Conservation (phyloP, 495 filamentous ascomycete genomes). For the Talaromyces liani region DNA sequence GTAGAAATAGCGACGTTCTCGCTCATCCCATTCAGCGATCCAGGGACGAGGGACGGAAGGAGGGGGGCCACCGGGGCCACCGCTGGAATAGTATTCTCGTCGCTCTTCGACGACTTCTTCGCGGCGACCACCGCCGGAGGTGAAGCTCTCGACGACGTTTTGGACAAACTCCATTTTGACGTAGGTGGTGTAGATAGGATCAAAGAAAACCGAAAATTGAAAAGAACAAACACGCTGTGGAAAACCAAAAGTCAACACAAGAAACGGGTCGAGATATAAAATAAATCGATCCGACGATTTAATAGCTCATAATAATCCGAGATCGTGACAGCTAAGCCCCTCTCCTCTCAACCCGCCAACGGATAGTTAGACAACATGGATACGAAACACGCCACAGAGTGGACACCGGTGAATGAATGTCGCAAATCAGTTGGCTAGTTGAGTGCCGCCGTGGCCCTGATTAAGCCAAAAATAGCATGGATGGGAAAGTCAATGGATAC, state of each 20-base stretch:
- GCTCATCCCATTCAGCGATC: constrained; percentile 45
- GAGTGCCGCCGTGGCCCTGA: background rate
- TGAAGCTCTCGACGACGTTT: constrained; percentile 22
- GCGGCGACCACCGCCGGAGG: constrained; percentile 12
- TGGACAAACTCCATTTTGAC: constrained; percentile 32
- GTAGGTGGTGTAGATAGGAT: background rate
- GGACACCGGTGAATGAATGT: background rate
- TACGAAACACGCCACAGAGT: background rate
- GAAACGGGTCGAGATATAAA: background rate
- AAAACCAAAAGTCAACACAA: background rate
- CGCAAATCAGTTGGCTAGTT: background rate
- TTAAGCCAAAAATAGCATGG: background rate
- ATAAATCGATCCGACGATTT: background rate
- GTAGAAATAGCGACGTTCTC: constrained; percentile 47
- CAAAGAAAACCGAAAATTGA: background rate
- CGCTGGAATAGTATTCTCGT: constrained; percentile 10
- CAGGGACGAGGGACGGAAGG: constrained; percentile 46
- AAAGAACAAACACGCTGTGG: background rate
- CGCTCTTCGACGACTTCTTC: constrained; percentile 9
- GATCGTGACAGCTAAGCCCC: background rate
- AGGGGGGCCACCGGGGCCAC: constrained; percentile 19
- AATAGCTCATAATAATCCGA: background rate
- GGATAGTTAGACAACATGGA: background rate
- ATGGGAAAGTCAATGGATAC: background rate
- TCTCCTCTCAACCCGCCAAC: background rate